phyloP scores from a whole-genome alignment of 345 rosid species.

The Euphorbia pulcherrima region DNA sequence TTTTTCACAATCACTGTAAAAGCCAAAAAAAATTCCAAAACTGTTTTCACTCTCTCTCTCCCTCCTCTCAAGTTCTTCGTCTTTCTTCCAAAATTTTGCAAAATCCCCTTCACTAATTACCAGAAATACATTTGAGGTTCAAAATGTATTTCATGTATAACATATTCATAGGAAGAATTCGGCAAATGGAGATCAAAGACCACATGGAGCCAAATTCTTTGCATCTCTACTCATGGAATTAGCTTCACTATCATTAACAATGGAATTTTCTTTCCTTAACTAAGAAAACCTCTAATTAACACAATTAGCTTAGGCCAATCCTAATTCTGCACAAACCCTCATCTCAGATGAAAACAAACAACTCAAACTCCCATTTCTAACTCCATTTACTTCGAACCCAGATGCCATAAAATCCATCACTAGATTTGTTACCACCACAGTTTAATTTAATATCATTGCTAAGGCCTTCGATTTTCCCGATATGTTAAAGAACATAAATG shows the following conservation, averaged over 20 bases:
- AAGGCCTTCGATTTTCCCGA: constrained; percentile 61
- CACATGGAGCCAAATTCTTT: constrained; percentile 48
- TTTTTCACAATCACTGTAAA: too few relatives aligned
- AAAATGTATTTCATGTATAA: too few relatives aligned
- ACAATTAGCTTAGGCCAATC: constrained; percentile 79
- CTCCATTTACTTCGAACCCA: constrained; percentile 53
- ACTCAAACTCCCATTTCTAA: constrained; percentile 64
- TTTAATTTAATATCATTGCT: constrained; percentile 58
- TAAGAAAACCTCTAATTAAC: constrained; percentile 76
- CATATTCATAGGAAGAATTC: constrained; percentile 51
- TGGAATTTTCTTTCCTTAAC: constrained; percentile 36
- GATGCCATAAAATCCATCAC: constrained; percentile 66
- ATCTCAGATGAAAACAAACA: constrained; percentile 61
- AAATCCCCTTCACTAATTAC: too few relatives aligned
- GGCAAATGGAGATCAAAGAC: constrained; percentile 77
- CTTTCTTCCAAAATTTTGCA: too few relatives aligned
- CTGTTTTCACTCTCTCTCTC: too few relatives aligned
- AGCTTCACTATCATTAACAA: constrained; percentile 16
- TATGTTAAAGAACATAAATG: constrained; percentile 68
- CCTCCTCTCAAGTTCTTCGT: too few relatives aligned
- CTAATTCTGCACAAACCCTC: constrained; percentile 66
- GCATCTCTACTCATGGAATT: constrained; percentile 25
- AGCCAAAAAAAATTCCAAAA: too few relatives aligned
- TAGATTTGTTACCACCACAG: constrained; percentile 77
- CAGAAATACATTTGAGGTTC: too few relatives aligned